Evolutionary conservation across 768 basidiomycete genomes (phyloP), one percentile per base, ranked within the genome.

Genomic region (Pleurotus citrinopileatus): DNA sequence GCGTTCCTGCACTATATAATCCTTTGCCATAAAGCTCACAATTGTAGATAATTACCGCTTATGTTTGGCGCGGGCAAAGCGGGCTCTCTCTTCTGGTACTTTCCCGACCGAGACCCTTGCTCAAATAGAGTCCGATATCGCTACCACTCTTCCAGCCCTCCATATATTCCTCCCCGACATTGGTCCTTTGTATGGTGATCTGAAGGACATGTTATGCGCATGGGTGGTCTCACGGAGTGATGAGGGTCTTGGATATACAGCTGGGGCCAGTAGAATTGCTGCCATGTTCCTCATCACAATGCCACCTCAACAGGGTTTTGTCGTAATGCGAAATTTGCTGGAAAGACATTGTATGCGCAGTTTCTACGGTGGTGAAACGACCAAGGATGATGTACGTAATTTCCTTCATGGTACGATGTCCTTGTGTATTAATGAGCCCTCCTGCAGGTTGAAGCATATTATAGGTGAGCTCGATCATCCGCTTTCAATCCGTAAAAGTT

Each of bases 281-380:
- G 93, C 87, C 1, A 93, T 95, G 90, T 73, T 94, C 42, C 72
- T 95, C 36, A 73, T 96, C 62, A 94, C 88, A 64, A 87, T 95
- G 83, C 73, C 89, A 1, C 72, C 76, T 23, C 79, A 82, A 20
- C 83, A 85, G 62, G 91, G 82, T 0, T 95, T 95, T 65, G 68
- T 91, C 40, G 83, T 87, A 6, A 83, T 95, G 84, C 77, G 91
- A 38, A 96, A 96, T 68, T 70, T 96, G 13, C 68, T 95, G 50
- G 89, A 93, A 64, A 78, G 92, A 55, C 89, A 92, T 70, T 91
- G 91, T 65, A 62, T 95, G 68, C 82, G 89, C 26, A 85, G 88
- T 37, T 94, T 96, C 65, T 95, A 87, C 63, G 87, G 91, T 12
- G 90, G 85, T 19, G 71, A 80, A 50, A 72, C 73, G 10, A 67